Evolutionary conservation across 1,284 basidiomycete species (phyloP), one percentile per base, ranked within the genome.

Genomic region (Ustilago loliicola): DNA sequence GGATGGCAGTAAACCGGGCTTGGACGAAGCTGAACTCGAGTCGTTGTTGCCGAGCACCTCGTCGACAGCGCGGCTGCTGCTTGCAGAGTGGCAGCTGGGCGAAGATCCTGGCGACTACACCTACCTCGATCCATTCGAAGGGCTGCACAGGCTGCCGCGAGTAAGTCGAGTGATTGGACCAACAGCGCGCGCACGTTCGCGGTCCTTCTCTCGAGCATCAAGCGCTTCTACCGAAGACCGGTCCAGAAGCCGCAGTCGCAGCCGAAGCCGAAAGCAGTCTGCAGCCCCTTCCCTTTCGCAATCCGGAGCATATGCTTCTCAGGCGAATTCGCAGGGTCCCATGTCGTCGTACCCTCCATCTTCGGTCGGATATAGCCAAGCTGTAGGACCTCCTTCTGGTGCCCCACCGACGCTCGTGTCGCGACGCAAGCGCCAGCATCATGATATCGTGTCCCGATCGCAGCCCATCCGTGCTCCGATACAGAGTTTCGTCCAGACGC

Each of bases 41-140:
- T 32, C 42, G 7, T 56, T 77, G 2, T 50, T 77, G 47, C 74
- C 74, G 17, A 68, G 66, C 47, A 73, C 70, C 8, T 69, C 70
- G 5, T 64, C 70, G n/a, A 77, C 75, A 2, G 66, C 75, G 10
- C 75, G 75, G 10, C 40, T 77, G 48, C 58, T 77, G 4, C 51
- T 77, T 15, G 57, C 66, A 23, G 75, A 77, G 36, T 77, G 75
- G 75, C 70, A 70, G 36, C 53, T 77, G 3, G 70, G 70, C 21
- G 70, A 77, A 36, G 66, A 69, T 45, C 61, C 70, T 2, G 56
- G 53, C 3, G 65, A 61, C 13, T 77, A 77, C 40, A 53, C 23
- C 13, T 77, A 73, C 29, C 11, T 48, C 11, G 75, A 77, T 40
- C 75, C 75, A 2, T 77, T 73, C 67, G 66, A 77, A 32, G 70